Percentiles rank a stretch among this genome's conserved stretches.
Conservation (phyloP, 108 stramenopile species). For the Cyclotella sp. region DNA sequence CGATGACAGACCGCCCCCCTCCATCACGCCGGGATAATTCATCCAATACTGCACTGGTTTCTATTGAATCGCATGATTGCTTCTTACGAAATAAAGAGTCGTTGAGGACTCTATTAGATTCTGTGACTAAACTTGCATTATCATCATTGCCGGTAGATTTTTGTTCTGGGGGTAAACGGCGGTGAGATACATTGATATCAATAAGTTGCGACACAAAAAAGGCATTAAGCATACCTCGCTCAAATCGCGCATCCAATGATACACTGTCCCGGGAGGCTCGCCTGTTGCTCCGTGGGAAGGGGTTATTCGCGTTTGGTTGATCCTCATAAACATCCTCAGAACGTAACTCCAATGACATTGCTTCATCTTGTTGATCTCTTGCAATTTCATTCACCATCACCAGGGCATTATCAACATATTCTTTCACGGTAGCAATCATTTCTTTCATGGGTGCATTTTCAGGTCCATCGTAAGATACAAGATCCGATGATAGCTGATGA, state of each 20-base stretch:
- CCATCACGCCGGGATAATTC: background rate
- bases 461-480: slow-evolving; percentile 48
- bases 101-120: too few species aligned
- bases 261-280: background rate
- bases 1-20: background rate
- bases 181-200: background rate
- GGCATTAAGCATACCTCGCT: background rate
- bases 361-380: slow-evolving; percentile 14
- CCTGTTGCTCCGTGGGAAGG: background rate
- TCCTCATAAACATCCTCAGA: background rate
- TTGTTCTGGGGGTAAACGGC: background rate
- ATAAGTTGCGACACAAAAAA: background rate
- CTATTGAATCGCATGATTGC: too few species aligned
- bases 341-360: slow-evolving; percentile 1
- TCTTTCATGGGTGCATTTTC: slow-evolving; percentile 6
- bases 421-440: slow-evolving; percentile 41
- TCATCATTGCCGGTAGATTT: background rate
- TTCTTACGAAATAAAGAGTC: too few species aligned
- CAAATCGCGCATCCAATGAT: background rate
- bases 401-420: slow-evolving; percentile 14
- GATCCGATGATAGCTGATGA: slow-evolving; percentile 52
- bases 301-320: background rate
- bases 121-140: too few species aligned
- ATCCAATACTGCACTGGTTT: background rate
- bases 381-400: slow-evolving; percentile 30